phyloP scores from a whole-genome alignment of 805 yeast species.

The Ogataea parapolymorpha region DNA sequence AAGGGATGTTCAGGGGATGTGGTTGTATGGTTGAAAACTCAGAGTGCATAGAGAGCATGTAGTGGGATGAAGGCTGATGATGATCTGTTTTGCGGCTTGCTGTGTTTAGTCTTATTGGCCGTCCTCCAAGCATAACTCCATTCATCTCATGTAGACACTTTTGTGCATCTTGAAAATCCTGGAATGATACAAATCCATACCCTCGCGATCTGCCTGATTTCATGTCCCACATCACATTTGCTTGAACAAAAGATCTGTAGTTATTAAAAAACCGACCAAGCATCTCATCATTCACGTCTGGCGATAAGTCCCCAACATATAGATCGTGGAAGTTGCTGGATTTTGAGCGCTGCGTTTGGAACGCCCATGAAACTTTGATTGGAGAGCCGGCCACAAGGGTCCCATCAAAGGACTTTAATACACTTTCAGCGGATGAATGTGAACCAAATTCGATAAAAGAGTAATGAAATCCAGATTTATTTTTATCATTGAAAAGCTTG shows the following conservation, averaged over 20 bases:
- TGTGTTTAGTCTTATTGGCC: constrained; percentile 84
- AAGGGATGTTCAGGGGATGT: too few species aligned
- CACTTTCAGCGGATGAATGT: constrained; percentile 54
- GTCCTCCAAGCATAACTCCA: constrained; percentile 67
- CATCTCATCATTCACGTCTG: constrained; percentile 78
- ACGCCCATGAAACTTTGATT: constrained; percentile 77
- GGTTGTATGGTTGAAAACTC: too few species aligned
- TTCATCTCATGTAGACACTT: constrained; percentile 69
- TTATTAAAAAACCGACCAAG: constrained; percentile 54
- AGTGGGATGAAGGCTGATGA: not conserved
- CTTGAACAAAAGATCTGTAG: constrained; percentile 65
- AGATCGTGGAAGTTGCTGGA: constrained; percentile 58
- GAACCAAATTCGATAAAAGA: constrained; percentile 76
- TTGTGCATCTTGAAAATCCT: constrained; percentile 66
- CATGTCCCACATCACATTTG: constrained; percentile 98
- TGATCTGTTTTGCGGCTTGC: constrained; percentile 58
- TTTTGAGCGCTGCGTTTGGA: constrained; percentile 68
- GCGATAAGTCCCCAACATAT: constrained; percentile 82
- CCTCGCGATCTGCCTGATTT: constrained; percentile 90
- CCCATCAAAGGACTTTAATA: constrained; percentile 60
- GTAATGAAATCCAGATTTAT: constrained; percentile 68
- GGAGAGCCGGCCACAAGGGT: constrained; percentile 47
- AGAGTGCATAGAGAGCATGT: too few species aligned
- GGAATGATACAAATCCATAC: constrained; percentile 84
- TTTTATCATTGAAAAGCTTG: constrained; percentile 74